Base-by-base conservation (phyloP, 225 moss, liverwort and hornwort species). In the Bryum argenteum region DNA sequence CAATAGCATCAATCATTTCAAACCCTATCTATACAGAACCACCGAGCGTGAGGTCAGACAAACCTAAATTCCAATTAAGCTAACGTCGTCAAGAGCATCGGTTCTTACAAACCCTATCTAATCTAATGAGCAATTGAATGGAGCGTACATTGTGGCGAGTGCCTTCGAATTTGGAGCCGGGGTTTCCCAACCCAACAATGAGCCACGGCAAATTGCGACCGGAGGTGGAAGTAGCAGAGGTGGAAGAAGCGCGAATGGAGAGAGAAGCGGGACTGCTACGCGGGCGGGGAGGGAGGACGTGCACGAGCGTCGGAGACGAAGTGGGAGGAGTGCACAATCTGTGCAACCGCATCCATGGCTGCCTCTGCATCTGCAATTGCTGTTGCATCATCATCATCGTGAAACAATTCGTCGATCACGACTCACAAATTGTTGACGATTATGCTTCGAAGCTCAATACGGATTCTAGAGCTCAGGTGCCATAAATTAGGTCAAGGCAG, bases 101-200 rank as follows among this genome's bases (percentile, higher is more conserved):
- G 48, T 15, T 11, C 6, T 88, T 89, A 87, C 85, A 79, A 96
- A 89, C 39, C 90, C 91, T 67, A 89, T 71, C 85, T 88, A 21
- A 9, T 21, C 24, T 54, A 7, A 20, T 40, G 51, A 47, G 17
- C 41, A 57, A 1, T n/a, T 10, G 42, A 42, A 20, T 14, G 0
- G 8, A 20, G 51, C 71, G 47, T 77, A 94, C 98, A 79, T 98
- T 98, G 67, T 98, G 98, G 50, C 98, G 94, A 80, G 98, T 98
- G 56, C 98, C 98, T 66, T 92, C 89, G 58, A 88, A 98, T 65
- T 98, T 98, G 77, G 80, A 88, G 50, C 98, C 94, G 6, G 98
- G 98, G 69, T 98, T 98, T 22, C 98, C 98, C 53, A 98, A 81
- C 16, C 98, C 98, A 9, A 98, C 98, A 54, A 98, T 83, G 65